Evolutionary conservation across 495 filamentous ascomycete species (phyloP), one percentile per base, ranked within the genome.

Genomic region (Penicillium nucicola): DNA sequence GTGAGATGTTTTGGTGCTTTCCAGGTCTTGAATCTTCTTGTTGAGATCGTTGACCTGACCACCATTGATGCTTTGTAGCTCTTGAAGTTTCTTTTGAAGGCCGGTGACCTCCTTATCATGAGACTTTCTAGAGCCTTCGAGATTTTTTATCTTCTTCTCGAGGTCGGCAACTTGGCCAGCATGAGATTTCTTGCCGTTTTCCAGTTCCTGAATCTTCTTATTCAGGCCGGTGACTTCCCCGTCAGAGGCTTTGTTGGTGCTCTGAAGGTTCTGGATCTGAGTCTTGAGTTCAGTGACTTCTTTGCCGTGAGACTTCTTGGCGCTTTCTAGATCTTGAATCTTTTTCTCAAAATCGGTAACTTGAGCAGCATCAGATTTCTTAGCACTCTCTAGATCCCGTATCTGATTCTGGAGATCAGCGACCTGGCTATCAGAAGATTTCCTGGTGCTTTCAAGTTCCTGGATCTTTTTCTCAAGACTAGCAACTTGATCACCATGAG

Each of bases 351-450:
- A 33, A 4, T 48, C 48, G 7, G 44, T 36, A 12, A 60, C n/a
- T 10, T 53, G 34, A 5, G 20, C 38, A 10, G 25, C 39, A 34
- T 50, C 40, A 18, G 47, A 34, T 25, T 53, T 36, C 19, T 52
- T 48, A n/a, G n/a, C n/a, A n/a, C n/a, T n/a, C n/a, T n/a, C n/a
- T n/a, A n/a, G n/a, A n/a, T n/a, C n/a, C n/a, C n/a, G 75, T 28
- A 83, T 71, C n/a, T 78, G 82, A 3, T 74, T 75, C 53, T 77
- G 74, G 38, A 87, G 60, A 43, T 82, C 23, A 13, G 20, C 11
- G 8, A 52, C 36, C 32, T 56, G 20, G 13, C 11, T 18, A 5
- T 30, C 30, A 20, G 43, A 39, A 10, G 6, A 30, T 12, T 50
- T 40, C 18, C 36, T 50, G 25, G n/a, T 76, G 12, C 75, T 71